phyloP scores from a whole-genome alignment of 768 basidiomycete genomes.

The Leucocoprinus leucothites region DNA sequence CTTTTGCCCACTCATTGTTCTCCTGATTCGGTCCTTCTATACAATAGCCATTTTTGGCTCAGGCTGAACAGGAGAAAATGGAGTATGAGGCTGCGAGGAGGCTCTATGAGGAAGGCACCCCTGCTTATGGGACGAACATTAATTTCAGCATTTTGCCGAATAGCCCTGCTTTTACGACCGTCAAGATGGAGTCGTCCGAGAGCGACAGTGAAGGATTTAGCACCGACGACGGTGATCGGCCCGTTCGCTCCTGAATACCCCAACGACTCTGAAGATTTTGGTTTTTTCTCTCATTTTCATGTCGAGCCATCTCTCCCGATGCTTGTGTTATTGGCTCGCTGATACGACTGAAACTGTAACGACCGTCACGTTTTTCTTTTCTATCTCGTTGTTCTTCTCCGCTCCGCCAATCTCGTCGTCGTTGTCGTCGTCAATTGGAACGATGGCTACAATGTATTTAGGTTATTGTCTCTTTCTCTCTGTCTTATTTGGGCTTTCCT shows the following conservation, averaged over 20 bases:
- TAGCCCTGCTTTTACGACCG: slow-evolving; percentile 59
- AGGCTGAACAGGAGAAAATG: slow-evolving; percentile 94
- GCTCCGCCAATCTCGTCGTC: no score
- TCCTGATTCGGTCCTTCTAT: slow-evolving; percentile 2
- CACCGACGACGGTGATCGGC: slow-evolving; percentile 43
- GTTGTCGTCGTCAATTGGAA: no score
- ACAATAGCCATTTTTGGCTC: slow-evolving; percentile 81
- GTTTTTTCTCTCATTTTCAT: slow-evolving; percentile 16
- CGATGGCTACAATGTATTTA: no score
- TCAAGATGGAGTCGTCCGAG: slow-evolving; percentile 58
- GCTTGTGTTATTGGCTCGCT: slow-evolving; percentile 9
- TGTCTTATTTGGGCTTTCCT: slow-evolving; percentile 15
- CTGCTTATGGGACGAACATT: slow-evolving; percentile 67
- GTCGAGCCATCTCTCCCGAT: slow-evolving; percentile 8
- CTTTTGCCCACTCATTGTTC: slow-evolving; percentile 17
- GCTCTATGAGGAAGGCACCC: slow-evolving; percentile 82
- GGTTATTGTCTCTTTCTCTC: slow-evolving; percentile 9
- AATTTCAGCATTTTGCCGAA: slow-evolving; percentile 80
- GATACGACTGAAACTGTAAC: slow-evolving; percentile 14
- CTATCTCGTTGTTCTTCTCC: slow-evolving; percentile 14
- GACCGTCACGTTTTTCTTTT: slow-evolving; percentile 17
- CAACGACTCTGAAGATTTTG: neutral
- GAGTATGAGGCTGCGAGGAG: slow-evolving; percentile 86
- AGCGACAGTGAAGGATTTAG: slow-evolving; percentile 66
- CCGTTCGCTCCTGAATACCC: slow-evolving; percentile 28